A percentile compares a stretch with the other conserved stretches of the same genome.
Conservation (phyloP, 306 rosid species). For the Rubus parviflorus region DNA sequence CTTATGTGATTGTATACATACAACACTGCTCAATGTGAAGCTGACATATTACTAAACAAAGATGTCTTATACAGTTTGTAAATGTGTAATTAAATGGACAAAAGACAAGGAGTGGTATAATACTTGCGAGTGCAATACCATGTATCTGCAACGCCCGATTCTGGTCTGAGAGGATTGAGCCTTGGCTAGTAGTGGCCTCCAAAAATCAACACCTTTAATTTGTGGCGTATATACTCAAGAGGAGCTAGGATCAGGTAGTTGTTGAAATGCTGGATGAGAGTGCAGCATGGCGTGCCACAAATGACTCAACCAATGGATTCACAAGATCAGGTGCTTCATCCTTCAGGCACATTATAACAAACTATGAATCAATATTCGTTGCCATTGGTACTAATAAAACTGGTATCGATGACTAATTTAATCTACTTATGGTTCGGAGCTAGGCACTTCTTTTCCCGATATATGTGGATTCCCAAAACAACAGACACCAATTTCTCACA, state of each 20-base stretch:
- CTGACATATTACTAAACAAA: neutral
- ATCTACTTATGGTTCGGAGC: neutral
- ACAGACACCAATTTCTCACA: slow-evolving; percentile 3
- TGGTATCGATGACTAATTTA: neutral
- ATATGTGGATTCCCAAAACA: neutral
- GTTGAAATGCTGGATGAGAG: slow-evolving; percentile 36
- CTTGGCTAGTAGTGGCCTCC: slow-evolving; percentile 2
- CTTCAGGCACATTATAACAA: slow-evolving; percentile 43
- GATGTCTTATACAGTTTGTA: neutral
- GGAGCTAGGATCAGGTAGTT: slow-evolving; percentile 25
- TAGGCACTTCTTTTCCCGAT: neutral
- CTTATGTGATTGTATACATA: neutral
- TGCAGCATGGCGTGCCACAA: slow-evolving; percentile 81
- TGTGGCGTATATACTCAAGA: too few species aligned
- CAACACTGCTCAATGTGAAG: neutral
- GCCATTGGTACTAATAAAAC: slow-evolving; percentile 3
- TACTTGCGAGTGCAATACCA: neutral
- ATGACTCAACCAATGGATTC: slow-evolving; percentile 84
- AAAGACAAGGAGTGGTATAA: neutral
- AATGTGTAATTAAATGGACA: neutral
- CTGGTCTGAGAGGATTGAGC: neutral
- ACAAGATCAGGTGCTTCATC: slow-evolving; percentile 95
- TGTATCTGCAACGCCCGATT: neutral
- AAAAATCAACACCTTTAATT: neutral
- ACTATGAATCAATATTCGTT: slow-evolving; percentile 13